phyloP scores from a whole-genome alignment of 306 rosid genomes.

The Myrica gale region DNA sequence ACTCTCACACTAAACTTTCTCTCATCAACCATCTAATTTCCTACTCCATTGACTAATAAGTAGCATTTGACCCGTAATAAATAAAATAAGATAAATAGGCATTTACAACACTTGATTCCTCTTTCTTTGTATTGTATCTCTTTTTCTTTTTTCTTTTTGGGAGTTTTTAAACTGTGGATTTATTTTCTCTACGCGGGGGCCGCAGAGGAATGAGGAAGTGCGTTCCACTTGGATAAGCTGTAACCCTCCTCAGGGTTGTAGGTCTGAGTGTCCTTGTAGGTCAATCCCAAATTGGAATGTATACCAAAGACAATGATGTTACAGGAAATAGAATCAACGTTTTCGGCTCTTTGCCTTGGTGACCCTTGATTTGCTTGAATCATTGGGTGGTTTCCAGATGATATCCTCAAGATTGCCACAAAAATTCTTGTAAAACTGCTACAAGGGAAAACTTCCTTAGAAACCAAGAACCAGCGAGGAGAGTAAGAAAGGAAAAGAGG shows the following conservation, averaged over 20 bases:
- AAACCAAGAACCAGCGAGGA: neutral
- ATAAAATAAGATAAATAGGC: neutral
- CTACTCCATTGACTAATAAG: neutral
- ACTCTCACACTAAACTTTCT: neutral
- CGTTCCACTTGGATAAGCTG: conserved; percentile 1
- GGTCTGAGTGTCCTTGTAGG: conserved; percentile 10
- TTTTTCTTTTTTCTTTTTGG: neutral
- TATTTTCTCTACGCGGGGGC: neutral
- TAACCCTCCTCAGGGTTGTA: neutral
- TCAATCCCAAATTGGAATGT: neutral
- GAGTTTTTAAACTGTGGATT: too few species aligned
- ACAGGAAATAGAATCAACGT: conserved; percentile 36
- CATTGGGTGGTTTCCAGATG: conserved; percentile 79
- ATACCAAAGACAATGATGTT: conserved; percentile 2
- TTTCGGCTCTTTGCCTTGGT: conserved; percentile 55
- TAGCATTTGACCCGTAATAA: neutral
- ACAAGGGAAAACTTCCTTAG: neutral
- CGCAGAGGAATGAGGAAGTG: neutral
- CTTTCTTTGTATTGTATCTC: neutral
- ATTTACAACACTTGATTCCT: conserved; percentile 1
- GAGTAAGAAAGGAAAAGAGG: too few species aligned
- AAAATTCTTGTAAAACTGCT: conserved; percentile 79
- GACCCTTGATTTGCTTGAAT: conserved; percentile 59
- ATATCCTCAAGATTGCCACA: conserved; percentile 86
- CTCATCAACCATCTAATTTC: neutral